Evolutionary conservation across 2,329 filamentous ascomycete species (phyloP), one percentile per base, ranked within the genome.

Genomic region (Colletotrichum camelliae): DNA sequence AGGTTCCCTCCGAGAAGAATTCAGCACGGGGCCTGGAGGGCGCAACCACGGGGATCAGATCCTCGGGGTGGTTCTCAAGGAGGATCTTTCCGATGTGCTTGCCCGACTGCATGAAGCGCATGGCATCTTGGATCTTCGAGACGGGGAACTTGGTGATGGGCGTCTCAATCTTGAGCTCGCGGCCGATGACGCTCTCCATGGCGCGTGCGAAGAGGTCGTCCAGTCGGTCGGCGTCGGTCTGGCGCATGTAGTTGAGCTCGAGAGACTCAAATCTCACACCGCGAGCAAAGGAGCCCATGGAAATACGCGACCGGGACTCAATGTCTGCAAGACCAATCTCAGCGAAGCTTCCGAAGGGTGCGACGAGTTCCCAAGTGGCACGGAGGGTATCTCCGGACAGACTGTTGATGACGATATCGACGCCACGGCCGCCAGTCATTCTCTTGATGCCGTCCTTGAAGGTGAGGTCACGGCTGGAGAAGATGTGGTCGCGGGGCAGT

Each of bases 341-440:
- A 7, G 89, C 78, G 67, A 89, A 88, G 4, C 85, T 82, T 2
- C 87, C 88, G 75, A 87, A 87, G 9, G 81, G 82, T 39, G 85
- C 85, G 12, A 90, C 79, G 68, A 85, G 87, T 5, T 83, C 81
- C 86, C 85, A 89, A 0, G 87, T 85, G 52, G 85, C 84, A 2
- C 82, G 82, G 1, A 88, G 79, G 3, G 82, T 78, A 15, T 88
- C 86, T 1, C 87, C 87, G 4, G 84, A 78, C 0, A 89, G 81
- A 0, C 86, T 87, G 79, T 88, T 86, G 6, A 86, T 64, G 1
- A 86, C 80, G 0, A 85, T 76, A 24, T 86, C 83, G 2, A 86
- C 83, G 4, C 85, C 85, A 7, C 65, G 66, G 7, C 80, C 80
- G 1, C 68, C 75, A 0, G 84, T 86, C 2, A 77, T 72, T 3